These are phyloP conservation scores for Kregervanrija delftensis DNA, from an alignment of 805 yeast genomes.

Conservation along the genomic window DNA sequence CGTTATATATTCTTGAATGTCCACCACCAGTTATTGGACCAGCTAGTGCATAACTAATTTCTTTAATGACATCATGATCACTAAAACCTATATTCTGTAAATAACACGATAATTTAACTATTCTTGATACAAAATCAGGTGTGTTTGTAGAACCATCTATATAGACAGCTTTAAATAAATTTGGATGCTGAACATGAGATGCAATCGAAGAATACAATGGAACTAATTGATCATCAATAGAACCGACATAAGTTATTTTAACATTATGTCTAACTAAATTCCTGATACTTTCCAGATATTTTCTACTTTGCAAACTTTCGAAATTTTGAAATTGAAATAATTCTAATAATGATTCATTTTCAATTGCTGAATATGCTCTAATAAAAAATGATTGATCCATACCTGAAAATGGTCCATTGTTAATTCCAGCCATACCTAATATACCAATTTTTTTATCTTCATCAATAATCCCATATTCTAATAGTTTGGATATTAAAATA, in stretches of 20 bases:
- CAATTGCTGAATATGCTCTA: conserved; percentile 85
- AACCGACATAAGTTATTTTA: conserved; percentile 77
- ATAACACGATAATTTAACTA: conserved; percentile 67
- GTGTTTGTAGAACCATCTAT: conserved; percentile 77
- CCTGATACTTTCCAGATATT: conserved; percentile 60
- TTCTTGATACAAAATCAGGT: conserved; percentile 69
- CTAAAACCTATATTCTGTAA: conserved; percentile 70
- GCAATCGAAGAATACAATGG: conserved; percentile 88
- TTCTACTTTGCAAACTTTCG: conserved; percentile 63
- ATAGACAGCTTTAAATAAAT: conserved; percentile 81
- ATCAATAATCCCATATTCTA: conserved; percentile 50
- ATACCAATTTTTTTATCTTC: conserved; percentile 52
- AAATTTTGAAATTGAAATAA: conserved; percentile 82
- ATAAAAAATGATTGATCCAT: conserved; percentile 77
- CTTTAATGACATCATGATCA: conserved; percentile 83
- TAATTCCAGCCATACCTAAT: conserved; percentile 92
- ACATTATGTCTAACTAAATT: conserved; percentile 62
- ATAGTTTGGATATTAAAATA: conserved; percentile 63
- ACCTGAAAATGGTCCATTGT: conserved; percentile 91
- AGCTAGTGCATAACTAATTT: conserved; percentile 69
- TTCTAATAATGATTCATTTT: conserved; percentile 79
- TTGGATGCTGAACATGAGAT: conserved; percentile 79
- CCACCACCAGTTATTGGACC: conserved; percentile 96
- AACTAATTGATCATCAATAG: conserved; percentile 88
- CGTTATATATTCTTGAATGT: conserved; percentile 84